Evolutionary conservation across 1,284 basidiomycete genomes (phyloP).

Genomic region (Dichomitus squalens): DNA sequence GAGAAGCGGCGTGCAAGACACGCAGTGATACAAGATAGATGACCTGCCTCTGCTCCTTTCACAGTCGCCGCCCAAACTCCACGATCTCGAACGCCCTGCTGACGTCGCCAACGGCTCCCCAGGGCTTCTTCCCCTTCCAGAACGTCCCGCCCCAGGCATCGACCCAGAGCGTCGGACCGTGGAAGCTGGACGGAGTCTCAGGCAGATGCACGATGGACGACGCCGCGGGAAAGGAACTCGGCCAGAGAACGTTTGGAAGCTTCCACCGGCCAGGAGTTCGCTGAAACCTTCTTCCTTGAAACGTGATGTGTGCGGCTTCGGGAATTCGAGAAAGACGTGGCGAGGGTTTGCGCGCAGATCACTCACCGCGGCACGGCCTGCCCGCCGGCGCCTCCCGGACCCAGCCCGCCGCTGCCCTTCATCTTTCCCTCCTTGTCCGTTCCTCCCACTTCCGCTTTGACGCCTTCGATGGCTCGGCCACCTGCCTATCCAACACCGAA

Average conservation of each 20-base stretch:
- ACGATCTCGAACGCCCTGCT: neutral
- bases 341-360: slow-evolving; percentile 3
- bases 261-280: neutral
- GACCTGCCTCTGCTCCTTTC: neutral
- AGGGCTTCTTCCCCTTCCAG: neutral
- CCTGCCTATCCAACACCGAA: no score
- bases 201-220: neutral
- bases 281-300: slow-evolving; percentile 10
- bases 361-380: neutral
- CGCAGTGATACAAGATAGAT: neutral
- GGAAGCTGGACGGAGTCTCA: neutral
- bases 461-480: neutral
- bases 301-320: slow-evolving; percentile 6
- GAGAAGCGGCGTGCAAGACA: neutral
- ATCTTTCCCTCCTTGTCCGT: neutral
- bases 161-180: neutral
- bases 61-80: neutral
- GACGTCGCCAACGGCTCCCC: neutral
- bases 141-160: neutral
- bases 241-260: neutral
- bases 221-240: neutral
- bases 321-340: neutral
- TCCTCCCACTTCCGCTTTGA: neutral
- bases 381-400: neutral
- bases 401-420: neutral